Conservation (phyloP, 345 rosid genomes). For the Garcia nutans region DNA sequence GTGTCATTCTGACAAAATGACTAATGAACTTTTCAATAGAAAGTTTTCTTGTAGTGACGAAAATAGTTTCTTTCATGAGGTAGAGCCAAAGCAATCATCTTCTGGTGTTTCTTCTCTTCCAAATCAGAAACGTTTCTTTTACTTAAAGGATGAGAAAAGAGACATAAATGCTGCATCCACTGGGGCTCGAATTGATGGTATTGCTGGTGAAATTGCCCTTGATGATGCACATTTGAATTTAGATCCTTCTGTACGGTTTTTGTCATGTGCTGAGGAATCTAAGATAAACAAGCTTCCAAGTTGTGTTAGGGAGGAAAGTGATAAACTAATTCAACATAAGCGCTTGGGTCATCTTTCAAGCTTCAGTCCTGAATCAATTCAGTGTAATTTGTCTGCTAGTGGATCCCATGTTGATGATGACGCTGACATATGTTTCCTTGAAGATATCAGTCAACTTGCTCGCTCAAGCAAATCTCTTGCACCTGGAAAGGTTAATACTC, state of each 20-base stretch:
- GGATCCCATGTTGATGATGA: slow-evolving; percentile 63
- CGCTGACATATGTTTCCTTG: slow-evolving; percentile 74
- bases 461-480: slow-evolving; percentile 33
- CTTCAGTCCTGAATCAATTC: slow-evolving; percentile 63
- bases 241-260: slow-evolving; percentile 33
- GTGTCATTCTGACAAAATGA: background rate
- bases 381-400: slow-evolving; percentile 59
- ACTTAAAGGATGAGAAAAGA: slow-evolving; percentile 29
- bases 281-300: slow-evolving; percentile 28
- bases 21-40: slow-evolving; percentile 19
- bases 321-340: slow-evolving; percentile 35
- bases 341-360: slow-evolving; percentile 44
- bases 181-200: slow-evolving; percentile 30
- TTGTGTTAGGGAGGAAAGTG: slow-evolving; percentile 38
- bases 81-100: slow-evolving; percentile 32
- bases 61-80: slow-evolving; percentile 30
- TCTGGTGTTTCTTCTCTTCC: slow-evolving; percentile 3
- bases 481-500: slow-evolving; percentile 23
- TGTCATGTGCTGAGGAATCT: slow-evolving; percentile 31
- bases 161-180: slow-evolving; percentile 27
- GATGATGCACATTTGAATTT: slow-evolving; percentile 28
- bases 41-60: slow-evolving; percentile 22
- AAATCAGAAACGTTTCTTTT: slow-evolving; percentile 17
- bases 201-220: slow-evolving; percentile 19
- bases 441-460: slow-evolving; percentile 63